phyloP scores from a whole-genome alignment of 1,284 basidiomycete genomes.

The Apiotrichum gamsii region DNA sequence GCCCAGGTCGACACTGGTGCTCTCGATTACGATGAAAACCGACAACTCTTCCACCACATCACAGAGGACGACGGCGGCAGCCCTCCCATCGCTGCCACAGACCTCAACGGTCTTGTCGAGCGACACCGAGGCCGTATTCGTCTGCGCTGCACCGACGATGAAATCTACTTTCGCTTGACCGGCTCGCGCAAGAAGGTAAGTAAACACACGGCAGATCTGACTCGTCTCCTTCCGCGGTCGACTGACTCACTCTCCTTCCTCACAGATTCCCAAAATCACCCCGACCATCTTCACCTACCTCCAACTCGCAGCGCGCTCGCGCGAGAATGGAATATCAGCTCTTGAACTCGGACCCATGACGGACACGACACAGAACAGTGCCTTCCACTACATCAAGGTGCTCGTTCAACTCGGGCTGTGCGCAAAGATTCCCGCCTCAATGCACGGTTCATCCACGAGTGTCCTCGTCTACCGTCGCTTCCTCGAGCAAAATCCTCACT shows the following conservation, averaged over 20 bases:
- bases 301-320: slow-evolving; percentile 15
- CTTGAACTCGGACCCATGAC: slow-evolving; percentile 36
- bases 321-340: slow-evolving; percentile 14
- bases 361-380: slow-evolving; percentile 36
- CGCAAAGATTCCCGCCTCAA: slow-evolving; percentile 32
- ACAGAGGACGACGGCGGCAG: slow-evolving; percentile 24
- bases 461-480: slow-evolving; percentile 36
- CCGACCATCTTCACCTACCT: slow-evolving; percentile 30
- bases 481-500: slow-evolving; percentile 33
- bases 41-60: slow-evolving; percentile 21
- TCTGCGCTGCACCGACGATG: slow-evolving; percentile 37
- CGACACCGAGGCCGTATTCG: slow-evolving; percentile 37
- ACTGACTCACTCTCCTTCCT: not conserved
- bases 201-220: not conserved
- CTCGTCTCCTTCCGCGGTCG: not conserved
- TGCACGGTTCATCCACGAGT: slow-evolving; percentile 33
- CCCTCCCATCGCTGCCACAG: slow-evolving; percentile 7
- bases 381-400: slow-evolving; percentile 38
- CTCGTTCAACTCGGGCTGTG: slow-evolving; percentile 32
- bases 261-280: slow-evolving; percentile 31
- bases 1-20: slow-evolving; percentile 14
- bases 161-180: slow-evolving; percentile 40
- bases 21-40: not conserved
- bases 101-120: slow-evolving; percentile 21
- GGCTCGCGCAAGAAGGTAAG: slow-evolving; percentile 36